phyloP scores from a whole-genome alignment of 345 rosid genomes.

The Isatis tinctoria region DNA sequence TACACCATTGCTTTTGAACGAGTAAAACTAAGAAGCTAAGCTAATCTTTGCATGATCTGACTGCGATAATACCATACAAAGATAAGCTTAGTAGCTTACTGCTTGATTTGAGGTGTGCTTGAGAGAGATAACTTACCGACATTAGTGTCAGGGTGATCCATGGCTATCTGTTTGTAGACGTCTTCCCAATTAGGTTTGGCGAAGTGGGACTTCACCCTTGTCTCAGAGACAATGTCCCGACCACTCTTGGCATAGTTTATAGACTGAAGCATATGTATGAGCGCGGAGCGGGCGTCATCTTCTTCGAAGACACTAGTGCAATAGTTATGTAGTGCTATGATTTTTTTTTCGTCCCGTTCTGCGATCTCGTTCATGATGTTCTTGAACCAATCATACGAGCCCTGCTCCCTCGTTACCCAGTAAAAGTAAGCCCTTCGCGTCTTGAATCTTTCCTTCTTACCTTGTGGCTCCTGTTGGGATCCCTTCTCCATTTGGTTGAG shows the following conservation, averaged over 20 bases:
- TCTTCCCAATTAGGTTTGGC: slow-evolving; percentile 65
- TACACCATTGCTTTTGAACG: not conserved
- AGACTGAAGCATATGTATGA: slow-evolving; percentile 69
- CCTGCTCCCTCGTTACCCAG: slow-evolving; percentile 80
- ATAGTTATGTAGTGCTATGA: slow-evolving; percentile 65
- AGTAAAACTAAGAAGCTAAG: not conserved
- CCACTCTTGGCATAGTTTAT: slow-evolving; percentile 58
- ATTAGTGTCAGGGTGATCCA: slow-evolving; percentile 46
- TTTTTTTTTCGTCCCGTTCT: slow-evolving; percentile 43
- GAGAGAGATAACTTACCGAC: slow-evolving; percentile 46
- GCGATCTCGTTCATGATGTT: slow-evolving; percentile 42
- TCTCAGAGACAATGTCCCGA: slow-evolving; percentile 61
- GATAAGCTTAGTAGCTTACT: not conserved
- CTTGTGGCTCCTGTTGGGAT: slow-evolving; percentile 6
- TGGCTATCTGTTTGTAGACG: slow-evolving; percentile 55
- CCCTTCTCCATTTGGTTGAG: slow-evolving; percentile 36
- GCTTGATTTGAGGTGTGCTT: not conserved
- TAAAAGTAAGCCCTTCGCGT: slow-evolving; percentile 65
- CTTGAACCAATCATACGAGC: slow-evolving; percentile 77
- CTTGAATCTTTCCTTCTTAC: slow-evolving; percentile 40
- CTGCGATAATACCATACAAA: not conserved
- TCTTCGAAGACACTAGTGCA: slow-evolving; percentile 84
- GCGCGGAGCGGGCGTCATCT: slow-evolving; percentile 72
- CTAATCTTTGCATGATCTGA: not conserved
- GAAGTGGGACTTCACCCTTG: slow-evolving; percentile 63